Evolutionary conservation across 352 stramenopile genomes (phyloP).

Genomic region (Pythium diclinum): DNA sequence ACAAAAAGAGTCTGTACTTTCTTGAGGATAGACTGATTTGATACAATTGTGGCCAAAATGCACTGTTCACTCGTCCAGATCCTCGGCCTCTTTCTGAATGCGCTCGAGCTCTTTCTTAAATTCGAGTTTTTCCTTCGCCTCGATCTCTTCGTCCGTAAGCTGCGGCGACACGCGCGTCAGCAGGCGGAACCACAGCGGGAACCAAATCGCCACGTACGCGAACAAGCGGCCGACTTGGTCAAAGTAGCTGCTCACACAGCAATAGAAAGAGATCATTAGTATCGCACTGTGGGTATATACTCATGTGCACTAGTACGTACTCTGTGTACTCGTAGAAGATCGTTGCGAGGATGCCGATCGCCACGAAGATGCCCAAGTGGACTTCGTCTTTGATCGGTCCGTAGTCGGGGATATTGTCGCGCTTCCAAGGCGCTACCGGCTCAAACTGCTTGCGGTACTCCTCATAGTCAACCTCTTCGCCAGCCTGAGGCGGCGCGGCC

Average conservation of each 20-base stretch:
- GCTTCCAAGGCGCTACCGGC: conserved; percentile 79
- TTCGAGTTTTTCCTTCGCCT: conserved; percentile 38
- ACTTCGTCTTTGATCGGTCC: conserved; percentile 59
- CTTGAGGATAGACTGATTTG: not conserved
- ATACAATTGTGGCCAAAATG: not conserved
- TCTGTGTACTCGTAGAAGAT: conserved; percentile 69
- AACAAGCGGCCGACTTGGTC: conserved; percentile 62
- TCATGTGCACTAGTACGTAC: no score
- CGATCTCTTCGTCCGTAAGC: conserved; percentile 54
- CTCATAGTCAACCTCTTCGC: conserved; percentile 41
- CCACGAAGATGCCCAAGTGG: conserved; percentile 63
- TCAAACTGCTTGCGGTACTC: conserved; percentile 66
- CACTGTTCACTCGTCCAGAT: conserved; percentile 17
- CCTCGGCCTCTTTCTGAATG: conserved; percentile 29
- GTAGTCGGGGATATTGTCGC: conserved; percentile 75
- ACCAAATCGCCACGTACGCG: conserved; percentile 80
- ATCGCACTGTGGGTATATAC: no score
- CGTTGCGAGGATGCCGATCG: conserved; percentile 64
- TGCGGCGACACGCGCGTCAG: conserved; percentile 63
- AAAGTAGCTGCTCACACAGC: conserved; percentile 49
- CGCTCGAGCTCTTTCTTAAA: conserved; percentile 55
- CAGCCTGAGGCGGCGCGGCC: not conserved
- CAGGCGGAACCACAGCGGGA: conserved; percentile 75
- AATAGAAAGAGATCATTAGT: not conserved
- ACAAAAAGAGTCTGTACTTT: conserved; percentile 1